Evolutionary conservation across 495 filamentous ascomycete species (phyloP).

Genomic region (Lasiosphaeria hispida): DNA sequence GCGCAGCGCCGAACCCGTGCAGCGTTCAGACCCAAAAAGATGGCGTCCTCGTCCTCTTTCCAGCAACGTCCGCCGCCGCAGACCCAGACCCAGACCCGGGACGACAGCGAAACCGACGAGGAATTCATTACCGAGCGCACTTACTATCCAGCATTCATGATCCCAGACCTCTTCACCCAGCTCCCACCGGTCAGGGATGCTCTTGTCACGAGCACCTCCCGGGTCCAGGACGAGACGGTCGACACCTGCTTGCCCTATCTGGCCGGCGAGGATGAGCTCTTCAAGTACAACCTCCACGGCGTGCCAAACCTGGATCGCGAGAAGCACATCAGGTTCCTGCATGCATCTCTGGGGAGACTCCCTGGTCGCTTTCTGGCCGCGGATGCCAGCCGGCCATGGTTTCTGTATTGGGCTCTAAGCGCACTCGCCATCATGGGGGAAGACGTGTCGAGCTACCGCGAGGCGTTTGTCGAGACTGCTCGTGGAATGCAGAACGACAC

Average conservation of each 20-base stretch:
- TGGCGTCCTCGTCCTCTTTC: neutral
- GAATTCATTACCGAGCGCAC: slow-evolving; percentile 15
- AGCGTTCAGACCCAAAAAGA: slow-evolving; percentile 7
- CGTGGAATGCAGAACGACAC: slow-evolving; percentile 73
- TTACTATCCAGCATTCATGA: slow-evolving; percentile 28
- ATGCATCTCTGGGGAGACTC: slow-evolving; percentile 59
- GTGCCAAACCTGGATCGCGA: slow-evolving; percentile 68
- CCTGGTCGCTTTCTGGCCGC: slow-evolving; percentile 63
- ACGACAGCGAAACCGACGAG: slow-evolving; percentile 21
- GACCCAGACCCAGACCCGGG: neutral
- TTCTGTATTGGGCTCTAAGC: slow-evolving; percentile 85
- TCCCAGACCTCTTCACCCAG: slow-evolving; percentile 64
- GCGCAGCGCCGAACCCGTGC: slow-evolving; percentile 11
- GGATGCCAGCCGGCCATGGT: slow-evolving; percentile 87
- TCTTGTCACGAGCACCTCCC: slow-evolving; percentile 65
- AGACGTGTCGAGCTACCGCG: slow-evolving; percentile 66
- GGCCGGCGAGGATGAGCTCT: slow-evolving; percentile 40
- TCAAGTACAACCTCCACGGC: slow-evolving; percentile 61
- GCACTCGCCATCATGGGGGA: slow-evolving; percentile 71
- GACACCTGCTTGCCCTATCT: slow-evolving; percentile 69
- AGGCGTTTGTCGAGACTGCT: slow-evolving; percentile 68
- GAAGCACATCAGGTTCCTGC: slow-evolving; percentile 74
- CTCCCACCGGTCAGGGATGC: slow-evolving; percentile 63
- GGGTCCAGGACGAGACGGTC: slow-evolving; percentile 64
- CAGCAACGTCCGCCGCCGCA: neutral